phyloP scores from a whole-genome alignment of 495 filamentous ascomycete genomes.

The Penicillium cinerascens region DNA sequence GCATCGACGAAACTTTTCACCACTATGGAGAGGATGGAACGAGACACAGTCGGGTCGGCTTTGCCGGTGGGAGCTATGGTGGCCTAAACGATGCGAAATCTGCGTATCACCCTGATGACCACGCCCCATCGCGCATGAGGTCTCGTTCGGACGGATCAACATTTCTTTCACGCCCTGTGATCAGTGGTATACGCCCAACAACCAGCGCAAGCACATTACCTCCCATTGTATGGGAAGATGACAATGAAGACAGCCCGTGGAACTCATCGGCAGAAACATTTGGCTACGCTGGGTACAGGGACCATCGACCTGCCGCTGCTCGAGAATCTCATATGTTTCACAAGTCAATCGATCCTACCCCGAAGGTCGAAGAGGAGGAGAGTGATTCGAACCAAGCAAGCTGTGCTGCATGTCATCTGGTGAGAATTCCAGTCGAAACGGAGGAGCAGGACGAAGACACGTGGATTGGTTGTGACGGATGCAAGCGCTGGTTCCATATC shows the following conservation, averaged over 20 bases:
- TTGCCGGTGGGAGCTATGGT: constrained; percentile 10
- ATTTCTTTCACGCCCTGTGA: constrained; percentile 37
- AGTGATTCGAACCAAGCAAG: constrained; percentile 37
- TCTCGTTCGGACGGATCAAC: constrained; percentile 48
- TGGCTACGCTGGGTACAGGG: constrained; percentile 8
- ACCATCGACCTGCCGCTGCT: background rate
- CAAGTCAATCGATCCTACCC: constrained; percentile 10
- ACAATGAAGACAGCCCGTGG: constrained; percentile 21
- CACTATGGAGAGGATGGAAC: constrained; percentile 24
- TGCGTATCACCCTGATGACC: constrained; percentile 6
- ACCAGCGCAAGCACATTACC: constrained; percentile 42
- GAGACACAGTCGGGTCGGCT: constrained; percentile 23
- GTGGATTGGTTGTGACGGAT: constrained; percentile 75
- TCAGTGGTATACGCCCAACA: constrained; percentile 37
- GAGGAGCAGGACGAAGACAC: constrained; percentile 53
- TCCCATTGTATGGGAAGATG: constrained; percentile 39
- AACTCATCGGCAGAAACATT: constrained; percentile 8
- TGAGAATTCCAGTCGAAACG: constrained; percentile 41
- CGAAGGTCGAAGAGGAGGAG: constrained; percentile 33
- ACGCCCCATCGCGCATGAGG: constrained; percentile 38
- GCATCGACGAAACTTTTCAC: constrained; percentile 35
- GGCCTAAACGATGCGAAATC: constrained; percentile 16
- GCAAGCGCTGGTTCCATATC: constrained; percentile 72
- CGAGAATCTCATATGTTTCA: constrained; percentile 1
- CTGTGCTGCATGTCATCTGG: constrained; percentile 50